These are phyloP conservation scores for Globisporangium perplexum DNA, from an alignment of 352 stramenopile genomes.

Conservation along the genomic window DNA sequence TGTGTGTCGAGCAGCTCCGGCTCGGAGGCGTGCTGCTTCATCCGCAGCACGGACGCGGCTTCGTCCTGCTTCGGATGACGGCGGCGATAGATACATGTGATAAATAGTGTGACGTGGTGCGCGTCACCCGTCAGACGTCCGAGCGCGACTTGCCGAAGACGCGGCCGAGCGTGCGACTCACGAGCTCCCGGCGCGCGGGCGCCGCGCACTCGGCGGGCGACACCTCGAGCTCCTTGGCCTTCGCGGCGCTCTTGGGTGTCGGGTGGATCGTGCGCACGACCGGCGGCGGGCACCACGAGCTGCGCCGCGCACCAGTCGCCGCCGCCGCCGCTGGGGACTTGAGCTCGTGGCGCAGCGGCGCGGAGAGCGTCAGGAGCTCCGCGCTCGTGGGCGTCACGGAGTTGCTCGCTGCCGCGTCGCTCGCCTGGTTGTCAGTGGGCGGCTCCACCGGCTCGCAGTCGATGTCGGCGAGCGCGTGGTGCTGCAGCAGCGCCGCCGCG, in stretches of 20 bases:
- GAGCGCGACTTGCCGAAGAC: constrained; percentile 8
- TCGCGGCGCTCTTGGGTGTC: not conserved
- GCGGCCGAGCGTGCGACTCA: constrained; percentile 5
- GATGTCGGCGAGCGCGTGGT: constrained; percentile 22
- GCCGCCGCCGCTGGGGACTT: not conserved
- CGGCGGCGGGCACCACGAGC: not conserved
- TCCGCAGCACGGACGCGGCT: too few species aligned
- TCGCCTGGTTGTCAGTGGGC: constrained; percentile 2
- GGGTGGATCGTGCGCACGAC: constrained; percentile 8
- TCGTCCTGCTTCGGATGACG: too few species aligned
- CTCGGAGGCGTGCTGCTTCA: too few species aligned
- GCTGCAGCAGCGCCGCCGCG: constrained; percentile 30
- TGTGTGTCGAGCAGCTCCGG: too few species aligned
- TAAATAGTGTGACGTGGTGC: too few species aligned
- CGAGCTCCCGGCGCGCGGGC: constrained; percentile 1
- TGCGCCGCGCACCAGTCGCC: not conserved
- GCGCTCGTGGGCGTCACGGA: not conserved
- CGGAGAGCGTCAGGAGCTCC: not conserved
- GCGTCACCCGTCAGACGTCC: not conserved
- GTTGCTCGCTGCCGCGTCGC: not conserved
- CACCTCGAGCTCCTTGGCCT: constrained; percentile 10
- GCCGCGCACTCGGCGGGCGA: constrained; percentile 4
- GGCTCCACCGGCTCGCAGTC: constrained; percentile 1
- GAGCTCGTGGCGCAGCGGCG: not conserved
- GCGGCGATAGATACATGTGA: too few species aligned